Conservation (phyloP, 805 yeast genomes). For the Priceomyces medius region DNA sequence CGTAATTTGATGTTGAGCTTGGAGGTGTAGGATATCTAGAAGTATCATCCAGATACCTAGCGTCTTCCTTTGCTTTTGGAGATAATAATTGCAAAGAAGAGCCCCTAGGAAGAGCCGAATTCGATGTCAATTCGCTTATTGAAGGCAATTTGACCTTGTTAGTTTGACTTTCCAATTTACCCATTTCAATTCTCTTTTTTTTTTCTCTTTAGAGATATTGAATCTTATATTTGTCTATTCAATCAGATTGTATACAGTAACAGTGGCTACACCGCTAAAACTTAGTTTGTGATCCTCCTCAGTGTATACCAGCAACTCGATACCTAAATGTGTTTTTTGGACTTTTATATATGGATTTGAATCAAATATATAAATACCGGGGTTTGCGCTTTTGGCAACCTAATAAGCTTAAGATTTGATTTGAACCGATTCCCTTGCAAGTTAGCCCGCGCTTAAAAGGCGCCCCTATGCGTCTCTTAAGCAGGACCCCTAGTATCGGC, state of each 20-base stretch:
- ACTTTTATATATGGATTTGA: too few relatives aligned
- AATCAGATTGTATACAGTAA: too few relatives aligned
- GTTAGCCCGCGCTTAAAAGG: background rate
- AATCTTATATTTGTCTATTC: too few relatives aligned
- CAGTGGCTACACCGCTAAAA: too few relatives aligned
- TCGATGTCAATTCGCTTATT: constrained; percentile 24
- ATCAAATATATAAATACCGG: too few relatives aligned
- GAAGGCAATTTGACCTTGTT: constrained; percentile 25
- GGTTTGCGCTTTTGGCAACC: background rate
- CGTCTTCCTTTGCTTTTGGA: constrained; percentile 1
- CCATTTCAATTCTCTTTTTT: too few relatives aligned
- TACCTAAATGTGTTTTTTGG: too few relatives aligned
- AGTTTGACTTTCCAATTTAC: constrained; percentile 2
- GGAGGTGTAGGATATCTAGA: constrained; percentile 1
- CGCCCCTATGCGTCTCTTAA: background rate
- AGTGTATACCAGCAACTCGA: too few relatives aligned
- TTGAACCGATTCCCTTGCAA: background rate
- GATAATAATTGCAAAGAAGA: background rate
- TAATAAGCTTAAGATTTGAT: background rate
- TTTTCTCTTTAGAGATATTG: too few relatives aligned
- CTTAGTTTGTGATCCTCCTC: too few relatives aligned
- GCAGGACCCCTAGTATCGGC: background rate
- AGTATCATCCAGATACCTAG: background rate
- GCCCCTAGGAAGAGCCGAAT: constrained; percentile 6
- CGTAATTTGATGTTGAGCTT: constrained; percentile 3